Evolutionary conservation across 2,329 filamentous ascomycete genomes (phyloP).

Genomic region (Neocucurbitaria cava): DNA sequence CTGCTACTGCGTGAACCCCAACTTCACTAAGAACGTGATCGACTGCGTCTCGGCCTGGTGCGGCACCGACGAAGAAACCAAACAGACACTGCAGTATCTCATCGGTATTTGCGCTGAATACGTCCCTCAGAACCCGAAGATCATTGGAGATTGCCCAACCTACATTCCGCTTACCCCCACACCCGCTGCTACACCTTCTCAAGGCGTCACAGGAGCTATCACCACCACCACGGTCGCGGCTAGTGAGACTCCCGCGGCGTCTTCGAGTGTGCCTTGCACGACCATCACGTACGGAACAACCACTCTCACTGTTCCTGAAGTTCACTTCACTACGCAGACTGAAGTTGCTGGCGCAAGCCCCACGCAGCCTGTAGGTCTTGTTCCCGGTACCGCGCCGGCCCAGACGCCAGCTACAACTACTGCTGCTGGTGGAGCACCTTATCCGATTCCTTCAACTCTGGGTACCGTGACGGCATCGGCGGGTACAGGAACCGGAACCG

Average conservation of each 20-base stretch:
- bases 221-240: neutral
- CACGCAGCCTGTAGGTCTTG: slow-evolving; percentile 45
- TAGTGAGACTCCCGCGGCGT: slow-evolving; percentile 9
- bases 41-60: slow-evolving; percentile 80
- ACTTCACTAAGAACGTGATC: slow-evolving; percentile 81
- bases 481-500: slow-evolving; percentile 37
- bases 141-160: slow-evolving; percentile 76
- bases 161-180: slow-evolving; percentile 56
- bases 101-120: slow-evolving; percentile 87
- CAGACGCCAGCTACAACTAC: slow-evolving; percentile 37
- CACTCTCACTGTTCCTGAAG: slow-evolving; percentile 55
- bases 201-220: slow-evolving; percentile 8
- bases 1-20: slow-evolving; percentile 85
- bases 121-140: slow-evolving; percentile 79
- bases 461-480: slow-evolving; percentile 30
- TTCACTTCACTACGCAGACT: slow-evolving; percentile 52
- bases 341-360: slow-evolving; percentile 34
- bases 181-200: slow-evolving; percentile 24
- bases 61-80: slow-evolving; percentile 67
- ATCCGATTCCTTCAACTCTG: slow-evolving; percentile 34
- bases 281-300: slow-evolving; percentile 53
- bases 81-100: slow-evolving; percentile 80
- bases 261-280: slow-evolving; percentile 32
- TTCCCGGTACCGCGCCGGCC: slow-evolving; percentile 41
- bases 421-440: slow-evolving; percentile 21